These are phyloP conservation scores for Mimosa pudica DNA, from an alignment of 306 rosid genomes.

Conservation along the genomic window DNA sequence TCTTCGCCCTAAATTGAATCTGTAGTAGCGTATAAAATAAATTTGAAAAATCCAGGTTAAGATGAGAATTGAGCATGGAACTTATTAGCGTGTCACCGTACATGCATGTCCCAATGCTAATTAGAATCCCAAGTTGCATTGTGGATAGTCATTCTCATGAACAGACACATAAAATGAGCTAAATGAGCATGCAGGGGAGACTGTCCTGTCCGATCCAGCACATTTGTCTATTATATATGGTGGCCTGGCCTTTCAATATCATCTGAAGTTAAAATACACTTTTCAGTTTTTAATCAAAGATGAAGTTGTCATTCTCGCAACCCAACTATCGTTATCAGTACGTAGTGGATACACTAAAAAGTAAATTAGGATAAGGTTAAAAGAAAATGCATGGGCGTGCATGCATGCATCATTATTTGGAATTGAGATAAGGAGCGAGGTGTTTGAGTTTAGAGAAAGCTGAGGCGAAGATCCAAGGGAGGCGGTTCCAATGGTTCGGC, in stretches of 20 bases:
- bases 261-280: conserved; percentile 17
- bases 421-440: not conserved
- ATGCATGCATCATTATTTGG: not conserved
- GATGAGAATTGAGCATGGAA: no score
- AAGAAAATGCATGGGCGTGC: not conserved
- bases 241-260: conserved; percentile 23
- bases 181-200: conserved; percentile 62
- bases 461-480: conserved; percentile 87
- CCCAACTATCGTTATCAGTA: not conserved
- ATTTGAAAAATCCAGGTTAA: no score
- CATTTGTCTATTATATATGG: conserved; percentile 43
- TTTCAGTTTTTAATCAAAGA: not conserved
- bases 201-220: conserved; percentile 46
- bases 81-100: not conserved
- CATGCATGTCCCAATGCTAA: conserved; percentile 48
- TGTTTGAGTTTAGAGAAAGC: conserved; percentile 50
- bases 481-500: conserved; percentile 74
- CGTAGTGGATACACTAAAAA: not conserved
- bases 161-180: conserved; percentile 42
- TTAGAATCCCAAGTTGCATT: conserved; percentile 52
- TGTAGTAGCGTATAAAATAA: no score
- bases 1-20: no score
- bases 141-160: conserved; percentile 36
- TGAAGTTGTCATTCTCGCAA: not conserved
- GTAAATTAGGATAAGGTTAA: conserved; percentile 24